Evolutionary conservation across 2,329 filamentous ascomycete species (phyloP).

Genomic region (Dothistroma septosporum): DNA sequence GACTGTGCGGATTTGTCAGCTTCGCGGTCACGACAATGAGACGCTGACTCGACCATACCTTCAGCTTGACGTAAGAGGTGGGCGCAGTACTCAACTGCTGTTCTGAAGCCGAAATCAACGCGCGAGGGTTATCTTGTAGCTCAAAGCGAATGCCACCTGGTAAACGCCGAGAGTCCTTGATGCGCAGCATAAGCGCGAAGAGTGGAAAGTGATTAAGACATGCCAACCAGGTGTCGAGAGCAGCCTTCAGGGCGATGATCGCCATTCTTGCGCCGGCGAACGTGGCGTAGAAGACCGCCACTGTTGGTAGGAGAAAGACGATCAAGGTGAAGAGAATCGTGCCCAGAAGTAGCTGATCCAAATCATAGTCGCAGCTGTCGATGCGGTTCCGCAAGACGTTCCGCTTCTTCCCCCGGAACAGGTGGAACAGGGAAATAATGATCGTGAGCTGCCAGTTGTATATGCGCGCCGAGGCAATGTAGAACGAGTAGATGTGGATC

Average conservation of each 20-base stretch:
- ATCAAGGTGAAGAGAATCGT: conserved; percentile 95
- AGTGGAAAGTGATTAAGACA: conserved; percentile 96
- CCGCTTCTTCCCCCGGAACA: conserved; percentile 96
- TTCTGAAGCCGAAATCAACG: conserved; percentile 22
- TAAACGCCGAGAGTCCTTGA: conserved; percentile 86
- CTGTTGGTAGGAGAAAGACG: conserved; percentile 90
- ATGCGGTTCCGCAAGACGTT: conserved; percentile 96
- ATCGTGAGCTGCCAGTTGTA: conserved; percentile 99
- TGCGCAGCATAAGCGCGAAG: conserved; percentile 90
- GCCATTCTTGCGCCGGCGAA: conserved; percentile 92
- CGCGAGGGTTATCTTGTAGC: conserved; percentile 65
- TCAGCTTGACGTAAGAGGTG: conserved; percentile 80
- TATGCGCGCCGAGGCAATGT: conserved; percentile 91
- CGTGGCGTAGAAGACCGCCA: conserved; percentile 93
- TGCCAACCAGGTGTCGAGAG: conserved; percentile 84
- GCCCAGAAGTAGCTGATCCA: conserved; percentile 91
- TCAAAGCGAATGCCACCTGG: conserved; percentile 90
- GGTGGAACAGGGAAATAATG: conserved; percentile 93
- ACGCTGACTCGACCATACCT: conserved; percentile 53
- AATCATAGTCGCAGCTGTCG: conserved; percentile 96
- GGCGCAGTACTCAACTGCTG: conserved; percentile 42
- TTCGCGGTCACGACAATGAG: neutral
- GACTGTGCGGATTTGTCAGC: conserved; percentile 53
- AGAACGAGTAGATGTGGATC: conserved; percentile 96
- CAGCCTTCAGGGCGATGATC: conserved; percentile 88